Base-by-base conservation (phyloP, 1,284 basidiomycete species). In the Mycosarcoma maydis region DNA sequence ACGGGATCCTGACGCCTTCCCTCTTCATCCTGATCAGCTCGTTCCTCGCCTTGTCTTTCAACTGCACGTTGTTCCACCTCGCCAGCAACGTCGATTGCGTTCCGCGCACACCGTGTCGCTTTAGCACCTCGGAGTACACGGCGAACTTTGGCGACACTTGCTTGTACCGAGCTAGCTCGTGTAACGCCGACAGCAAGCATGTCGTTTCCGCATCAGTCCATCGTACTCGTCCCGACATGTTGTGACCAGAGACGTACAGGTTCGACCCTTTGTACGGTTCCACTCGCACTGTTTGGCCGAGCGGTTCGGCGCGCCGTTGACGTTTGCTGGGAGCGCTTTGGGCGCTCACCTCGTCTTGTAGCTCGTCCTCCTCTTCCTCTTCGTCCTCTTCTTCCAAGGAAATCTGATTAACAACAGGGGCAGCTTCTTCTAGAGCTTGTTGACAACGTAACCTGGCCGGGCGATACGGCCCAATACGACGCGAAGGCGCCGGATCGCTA, bases 21-120 rank as follows among this genome's bases (percentile, higher is more conserved):
- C 65, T 41, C 24, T 57, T 61, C 74, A 76, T 72, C 39, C 72
- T 41, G 6, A 61, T 46, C 34, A 76, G 39, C 51, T 74, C 70
- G 40, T 73, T 71, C n/a, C 73, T 34, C 22, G 57, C 60, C 67
- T 77, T 77, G 36, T 77, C 75, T 43, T 77, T 75, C 42, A 77
- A 43, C 53, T 77, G 75, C 37, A 77, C 67, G 30, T 77, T 75
- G 59, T 77, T 77, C 60, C 73, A 65, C 23, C 56, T 27, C 9
- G 50, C 57, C 49, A 77, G 36, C 30, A 37, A 29, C 4, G 14
- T 33, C 20, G 45, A 51, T 20, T 48, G 40, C 14, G 44, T 57
- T 14, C 74, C 74, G 6, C 40, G 13, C 3, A 44, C 37, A 6
- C 74, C 74, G 36, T 76, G 72, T 4, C 52, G 42, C 29, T 56